Percentiles rank a stretch among this genome's conserved stretches.
These are phyloP conservation scores for Grosmannia huntii DNA, from an alignment of 2,329 filamentous ascomycete species.

Conservation along the genomic window DNA sequence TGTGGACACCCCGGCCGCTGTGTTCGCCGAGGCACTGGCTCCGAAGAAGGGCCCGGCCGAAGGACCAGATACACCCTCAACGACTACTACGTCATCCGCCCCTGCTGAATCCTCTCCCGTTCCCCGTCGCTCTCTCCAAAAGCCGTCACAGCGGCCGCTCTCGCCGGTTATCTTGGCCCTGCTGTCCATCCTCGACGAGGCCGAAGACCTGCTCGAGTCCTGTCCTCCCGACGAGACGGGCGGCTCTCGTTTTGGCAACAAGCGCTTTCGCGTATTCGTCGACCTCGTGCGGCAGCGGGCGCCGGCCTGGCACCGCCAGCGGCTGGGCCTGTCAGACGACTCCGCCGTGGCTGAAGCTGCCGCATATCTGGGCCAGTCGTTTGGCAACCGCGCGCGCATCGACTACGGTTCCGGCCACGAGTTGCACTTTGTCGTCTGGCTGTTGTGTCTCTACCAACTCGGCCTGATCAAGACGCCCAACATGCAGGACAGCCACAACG, in stretches of 20 bases:
- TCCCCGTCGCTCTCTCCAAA: neutral
- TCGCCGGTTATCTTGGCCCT: slow-evolving; percentile 54
- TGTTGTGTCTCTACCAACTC: slow-evolving; percentile 84
- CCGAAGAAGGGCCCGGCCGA: neutral
- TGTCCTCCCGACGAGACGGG: slow-evolving; percentile 76
- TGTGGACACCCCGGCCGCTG: slow-evolving; percentile 36
- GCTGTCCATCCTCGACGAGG: slow-evolving; percentile 55
- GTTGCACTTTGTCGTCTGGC: slow-evolving; percentile 92
- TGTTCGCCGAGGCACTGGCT: slow-evolving; percentile 18
- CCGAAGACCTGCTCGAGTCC: slow-evolving; percentile 50
- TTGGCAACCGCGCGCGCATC: slow-evolving; percentile 76
- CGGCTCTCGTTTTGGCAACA: slow-evolving; percentile 89
- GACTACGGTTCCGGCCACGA: slow-evolving; percentile 98
- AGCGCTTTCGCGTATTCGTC: slow-evolving; percentile 72
- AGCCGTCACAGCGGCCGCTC: slow-evolving; percentile 26
- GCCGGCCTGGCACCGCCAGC: slow-evolving; percentile 45
- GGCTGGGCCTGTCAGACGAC: slow-evolving; percentile 24
- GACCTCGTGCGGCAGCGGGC: slow-evolving; percentile 49
- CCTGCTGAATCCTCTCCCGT: neutral
- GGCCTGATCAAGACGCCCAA: slow-evolving; percentile 39
- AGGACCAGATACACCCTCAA: neutral
- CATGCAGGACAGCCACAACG: neutral
- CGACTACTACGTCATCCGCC: neutral
- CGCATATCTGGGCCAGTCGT: slow-evolving; percentile 69
- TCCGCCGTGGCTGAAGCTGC: slow-evolving; percentile 57